phyloP scores from a whole-genome alignment of 176 grass and related monocot species.

The Elymus sibiricus region DNA sequence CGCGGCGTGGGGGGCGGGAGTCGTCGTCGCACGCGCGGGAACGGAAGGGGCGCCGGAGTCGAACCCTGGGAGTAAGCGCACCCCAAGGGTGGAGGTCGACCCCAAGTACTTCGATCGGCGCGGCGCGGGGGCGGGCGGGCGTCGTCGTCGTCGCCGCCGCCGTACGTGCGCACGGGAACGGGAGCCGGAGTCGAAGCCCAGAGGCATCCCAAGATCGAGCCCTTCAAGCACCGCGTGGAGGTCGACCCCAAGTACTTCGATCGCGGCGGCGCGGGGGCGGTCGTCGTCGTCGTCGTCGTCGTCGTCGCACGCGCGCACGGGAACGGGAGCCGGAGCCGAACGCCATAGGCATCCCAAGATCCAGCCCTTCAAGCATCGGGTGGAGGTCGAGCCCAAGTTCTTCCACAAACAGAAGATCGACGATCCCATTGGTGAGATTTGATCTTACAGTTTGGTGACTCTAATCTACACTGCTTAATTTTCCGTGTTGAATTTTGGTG shows the following conservation, averaged over 20 bases:
- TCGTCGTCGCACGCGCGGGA: too few species aligned
- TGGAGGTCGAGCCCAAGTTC: conserved; percentile 87
- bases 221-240: conserved; percentile 82
- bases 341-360: conserved; percentile 45
- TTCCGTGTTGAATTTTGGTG: neutral
- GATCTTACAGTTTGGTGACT: conserved; percentile 64
- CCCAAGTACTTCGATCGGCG: too few species aligned
- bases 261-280: too few species aligned
- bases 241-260: conserved; percentile 62
- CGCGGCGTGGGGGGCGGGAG: neutral
- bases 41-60: too few species aligned
- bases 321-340: conserved; percentile 21
- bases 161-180: neutral
- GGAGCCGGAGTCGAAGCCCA: conserved; percentile 27
- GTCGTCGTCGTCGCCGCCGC: too few species aligned
- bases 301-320: neutral
- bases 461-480: neutral
- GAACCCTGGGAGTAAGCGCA: too few species aligned
- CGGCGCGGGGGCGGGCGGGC: too few species aligned
- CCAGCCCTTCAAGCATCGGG: conserved; percentile 75
- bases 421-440: conserved; percentile 87
- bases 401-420: conserved; percentile 68
- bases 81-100: too few species aligned
- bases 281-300: too few species aligned
- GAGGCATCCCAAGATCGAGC: conserved; percentile 56